These are phyloP conservation scores for Polytrichum commune DNA, from an alignment of 225 moss, liverwort and hornwort species.

Conservation along the genomic window DNA sequence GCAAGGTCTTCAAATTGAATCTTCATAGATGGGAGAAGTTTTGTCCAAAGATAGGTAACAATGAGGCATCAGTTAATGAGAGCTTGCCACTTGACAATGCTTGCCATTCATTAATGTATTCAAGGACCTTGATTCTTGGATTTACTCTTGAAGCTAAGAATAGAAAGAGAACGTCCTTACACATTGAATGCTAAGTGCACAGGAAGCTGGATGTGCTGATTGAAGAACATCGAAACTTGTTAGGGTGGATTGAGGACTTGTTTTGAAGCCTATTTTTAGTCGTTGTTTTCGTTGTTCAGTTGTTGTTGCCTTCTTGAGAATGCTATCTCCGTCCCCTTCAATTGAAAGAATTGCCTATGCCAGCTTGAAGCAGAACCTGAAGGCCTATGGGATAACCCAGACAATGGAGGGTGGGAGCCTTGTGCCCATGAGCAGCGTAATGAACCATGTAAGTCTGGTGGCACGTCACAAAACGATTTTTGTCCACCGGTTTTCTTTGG, in stretches of 20 bases:
- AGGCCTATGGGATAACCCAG: conserved; percentile 70
- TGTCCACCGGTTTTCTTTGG: not conserved
- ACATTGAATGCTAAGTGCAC: too few species aligned
- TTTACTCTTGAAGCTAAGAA: too few species aligned
- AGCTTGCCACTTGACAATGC: too few species aligned
- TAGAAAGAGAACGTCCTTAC: too few species aligned
- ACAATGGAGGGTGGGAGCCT: conserved; percentile 69
- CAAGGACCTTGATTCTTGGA: too few species aligned
- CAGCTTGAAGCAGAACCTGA: conserved; percentile 65
- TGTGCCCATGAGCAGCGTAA: conserved; percentile 32
- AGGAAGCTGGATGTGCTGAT: not conserved
- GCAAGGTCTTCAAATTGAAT: too few species aligned
- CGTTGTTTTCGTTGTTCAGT: not conserved
- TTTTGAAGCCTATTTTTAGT: not conserved
- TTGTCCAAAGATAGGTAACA: too few species aligned
- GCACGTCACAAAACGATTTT: not conserved
- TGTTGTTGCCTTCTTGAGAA: not conserved
- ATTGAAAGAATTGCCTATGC: not conserved
- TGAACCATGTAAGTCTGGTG: conserved; percentile 29
- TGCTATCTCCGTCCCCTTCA: too few species aligned
- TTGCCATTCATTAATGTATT: too few species aligned
- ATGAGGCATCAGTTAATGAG: too few species aligned
- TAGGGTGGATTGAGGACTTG: not conserved
- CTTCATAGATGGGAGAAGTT: too few species aligned
- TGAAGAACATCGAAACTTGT: not conserved